Percentiles rank a stretch among this genome's conserved stretches.
Conservation (phyloP, 78 protist species). For the Pelomyxa schiedti region DNA sequence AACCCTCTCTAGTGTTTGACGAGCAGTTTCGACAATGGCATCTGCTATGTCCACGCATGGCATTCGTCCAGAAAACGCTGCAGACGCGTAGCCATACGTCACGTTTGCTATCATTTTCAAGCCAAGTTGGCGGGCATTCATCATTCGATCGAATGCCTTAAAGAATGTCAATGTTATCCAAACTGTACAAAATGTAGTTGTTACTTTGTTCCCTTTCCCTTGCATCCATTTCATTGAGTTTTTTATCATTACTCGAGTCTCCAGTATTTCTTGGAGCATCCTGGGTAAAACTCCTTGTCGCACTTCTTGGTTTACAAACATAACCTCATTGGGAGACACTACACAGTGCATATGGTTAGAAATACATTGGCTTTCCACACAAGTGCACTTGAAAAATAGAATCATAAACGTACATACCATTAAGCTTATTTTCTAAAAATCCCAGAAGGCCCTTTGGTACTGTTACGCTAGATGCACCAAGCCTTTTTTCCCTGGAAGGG, state of each 20-base stretch:
- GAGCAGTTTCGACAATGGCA: constrained; percentile 80
- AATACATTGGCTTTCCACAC: neutral
- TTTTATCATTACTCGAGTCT: constrained; percentile 83
- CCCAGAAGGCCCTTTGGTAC: constrained; percentile 35
- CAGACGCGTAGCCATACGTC: constrained; percentile 94
- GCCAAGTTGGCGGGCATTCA: constrained; percentile 84
- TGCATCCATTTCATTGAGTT: constrained; percentile 64
- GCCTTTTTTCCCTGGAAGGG: neutral
- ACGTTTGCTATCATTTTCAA: constrained; percentile 95
- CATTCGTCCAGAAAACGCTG: constrained; percentile 92
- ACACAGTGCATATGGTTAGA: neutral
- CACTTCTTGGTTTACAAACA: constrained; percentile 35
- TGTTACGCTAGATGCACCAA: constrained; percentile 23
- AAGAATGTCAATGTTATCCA: neutral
- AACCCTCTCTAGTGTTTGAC: constrained; percentile 72
- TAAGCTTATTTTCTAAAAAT: neutral
- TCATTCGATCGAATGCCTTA: constrained; percentile 12
- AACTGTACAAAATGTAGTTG: neutral
- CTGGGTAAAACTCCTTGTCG: constrained; percentile 86
- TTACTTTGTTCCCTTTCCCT: constrained; percentile 1
- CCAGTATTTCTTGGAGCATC: constrained; percentile 81
- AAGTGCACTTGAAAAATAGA: neutral
- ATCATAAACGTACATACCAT: neutral
- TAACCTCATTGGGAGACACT: constrained; percentile 63
- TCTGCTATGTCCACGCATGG: constrained; percentile 95